Evolutionary conservation across 176 grass and related monocot species (phyloP).

Genomic region (Aegilops bicornis): DNA sequence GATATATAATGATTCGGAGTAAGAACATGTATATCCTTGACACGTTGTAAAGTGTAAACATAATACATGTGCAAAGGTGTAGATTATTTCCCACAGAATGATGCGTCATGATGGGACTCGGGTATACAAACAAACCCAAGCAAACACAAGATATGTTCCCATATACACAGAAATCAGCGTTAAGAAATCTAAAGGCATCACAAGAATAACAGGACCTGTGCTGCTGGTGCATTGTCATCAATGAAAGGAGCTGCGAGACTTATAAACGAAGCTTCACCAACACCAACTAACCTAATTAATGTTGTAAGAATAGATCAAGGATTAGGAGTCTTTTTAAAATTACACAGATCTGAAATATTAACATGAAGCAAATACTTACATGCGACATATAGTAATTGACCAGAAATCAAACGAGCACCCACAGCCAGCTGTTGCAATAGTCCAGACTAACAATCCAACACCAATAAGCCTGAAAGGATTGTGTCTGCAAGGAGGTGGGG

Average conservation of each 20-base stretch:
- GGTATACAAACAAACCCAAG: constrained; percentile 1
- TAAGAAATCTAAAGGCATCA: constrained; percentile 13
- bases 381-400: constrained; percentile 96
- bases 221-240: constrained; percentile 87
- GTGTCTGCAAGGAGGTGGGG: constrained; percentile 47
- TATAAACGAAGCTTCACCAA: constrained; percentile 99
- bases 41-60: too few species aligned
- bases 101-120: background rate
- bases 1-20: background rate
- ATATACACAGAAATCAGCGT: background rate
- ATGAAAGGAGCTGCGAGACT: constrained; percentile 98
- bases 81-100: constrained; percentile 10
- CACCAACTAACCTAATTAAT: constrained; percentile 90
- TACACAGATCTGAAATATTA: constrained; percentile 20
- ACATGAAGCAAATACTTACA: constrained; percentile 51
- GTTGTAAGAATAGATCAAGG: background rate
- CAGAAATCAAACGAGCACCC: constrained; percentile 93
- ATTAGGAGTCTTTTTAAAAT: constrained; percentile 19
- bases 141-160: constrained; percentile 10
- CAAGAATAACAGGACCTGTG: constrained; percentile 60
- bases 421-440: constrained; percentile 93
- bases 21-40: background rate
- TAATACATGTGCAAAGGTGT: background rate
- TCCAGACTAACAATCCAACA: constrained; percentile 91
- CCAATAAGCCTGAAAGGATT: constrained; percentile 99